Evolutionary conservation across 352 stramenopile species (phyloP), one percentile per base, ranked within the genome.

Genomic region (Salisapilia sapeloensis): DNA sequence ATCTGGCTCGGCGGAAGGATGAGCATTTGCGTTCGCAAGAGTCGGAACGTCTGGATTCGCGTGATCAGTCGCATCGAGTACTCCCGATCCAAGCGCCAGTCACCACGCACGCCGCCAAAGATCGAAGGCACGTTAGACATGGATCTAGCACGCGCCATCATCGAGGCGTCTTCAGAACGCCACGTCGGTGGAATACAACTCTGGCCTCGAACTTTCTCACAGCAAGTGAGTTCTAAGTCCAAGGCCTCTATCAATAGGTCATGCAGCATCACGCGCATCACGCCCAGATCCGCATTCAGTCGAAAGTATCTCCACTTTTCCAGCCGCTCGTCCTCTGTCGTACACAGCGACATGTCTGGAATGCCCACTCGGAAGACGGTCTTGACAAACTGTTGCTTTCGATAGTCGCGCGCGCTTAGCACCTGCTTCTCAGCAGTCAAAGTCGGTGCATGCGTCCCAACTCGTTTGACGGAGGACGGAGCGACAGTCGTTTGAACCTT

Each of bases 301-400:
- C 77, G 20, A 29, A 90, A 87, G 29, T 82, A 79, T 3, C 71
- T 57, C 76, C 76, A 92, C 42, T 87, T 87, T 19, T 90, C 64
- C 7, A 48, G 38, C 19, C 50, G 46, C 13, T 80, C 61, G 12
- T 43, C 40, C 17, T 60, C 27, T 24, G 64, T 48, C 31, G 55
- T 53, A 27, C 69, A 86, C n/a, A 46, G 53, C 9, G 60, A 55
- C 3, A 64, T 53, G 34, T 90, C 69, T 0, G 76, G 76, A 19
- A 92, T 77, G 5, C 76, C 76, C 17, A 65, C 76, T 13, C 61
- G 60, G 36, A 82, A 81, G 24, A 86, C 38, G 21, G 86, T 55
- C 34, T 79, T 81, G 2, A 74, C 71, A 37, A 91, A 91, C 12
- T 71, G 62, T 19, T 37, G 14, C 26, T 49, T 37, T 28, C 25